A percentile compares a stretch with the other conserved stretches of the same genome.
phyloP scores from a whole-genome alignment of 371 early-diverging fungal genomes.

The Lichtheimia ramosa region DNA sequence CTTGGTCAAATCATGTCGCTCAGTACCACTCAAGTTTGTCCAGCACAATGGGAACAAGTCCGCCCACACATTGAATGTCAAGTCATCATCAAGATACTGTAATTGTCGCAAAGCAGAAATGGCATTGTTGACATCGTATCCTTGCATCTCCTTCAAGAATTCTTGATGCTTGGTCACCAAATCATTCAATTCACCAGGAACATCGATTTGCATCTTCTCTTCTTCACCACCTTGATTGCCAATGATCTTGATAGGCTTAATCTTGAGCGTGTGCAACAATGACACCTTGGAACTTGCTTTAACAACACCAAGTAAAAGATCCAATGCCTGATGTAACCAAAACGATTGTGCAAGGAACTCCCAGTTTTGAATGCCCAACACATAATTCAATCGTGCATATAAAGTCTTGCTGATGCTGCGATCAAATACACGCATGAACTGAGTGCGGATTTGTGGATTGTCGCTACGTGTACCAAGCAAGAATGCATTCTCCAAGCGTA shows the following conservation, averaged over 20 bases:
- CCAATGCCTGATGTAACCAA: constrained; percentile 92
- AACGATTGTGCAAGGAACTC: constrained; percentile 81
- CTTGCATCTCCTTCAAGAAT: constrained; percentile 62
- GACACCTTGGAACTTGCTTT: constrained; percentile 38
- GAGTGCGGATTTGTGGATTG: constrained; percentile 75
- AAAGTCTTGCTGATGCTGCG: constrained; percentile 70
- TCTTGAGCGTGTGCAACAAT: constrained; percentile 49
- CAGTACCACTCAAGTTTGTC: constrained; percentile 67
- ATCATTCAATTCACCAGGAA: constrained; percentile 35
- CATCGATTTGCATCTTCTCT: constrained; percentile 18
- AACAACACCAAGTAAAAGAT: constrained; percentile 79
- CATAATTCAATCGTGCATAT: constrained; percentile 79
- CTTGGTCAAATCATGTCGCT: constrained; percentile 84
- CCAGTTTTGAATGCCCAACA: constrained; percentile 96
- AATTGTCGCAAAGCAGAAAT: constrained; percentile 65
- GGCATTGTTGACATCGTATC: constrained; percentile 51
- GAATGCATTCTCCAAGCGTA: constrained; percentile 92
- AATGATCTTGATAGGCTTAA: constrained; percentile 50
- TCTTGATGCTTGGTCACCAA: constrained; percentile 51
- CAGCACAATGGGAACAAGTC: constrained; percentile 87
- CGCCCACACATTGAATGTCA: constrained; percentile 82
- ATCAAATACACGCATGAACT: constrained; percentile 84
- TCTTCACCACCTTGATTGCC: constrained; percentile 19
- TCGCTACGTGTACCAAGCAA: constrained; percentile 83
- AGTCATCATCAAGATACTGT: constrained; percentile 68